Evolutionary conservation across 2,329 filamentous ascomycete species (phyloP).

Genomic region (Sporothrix brunneoviolacea): DNA sequence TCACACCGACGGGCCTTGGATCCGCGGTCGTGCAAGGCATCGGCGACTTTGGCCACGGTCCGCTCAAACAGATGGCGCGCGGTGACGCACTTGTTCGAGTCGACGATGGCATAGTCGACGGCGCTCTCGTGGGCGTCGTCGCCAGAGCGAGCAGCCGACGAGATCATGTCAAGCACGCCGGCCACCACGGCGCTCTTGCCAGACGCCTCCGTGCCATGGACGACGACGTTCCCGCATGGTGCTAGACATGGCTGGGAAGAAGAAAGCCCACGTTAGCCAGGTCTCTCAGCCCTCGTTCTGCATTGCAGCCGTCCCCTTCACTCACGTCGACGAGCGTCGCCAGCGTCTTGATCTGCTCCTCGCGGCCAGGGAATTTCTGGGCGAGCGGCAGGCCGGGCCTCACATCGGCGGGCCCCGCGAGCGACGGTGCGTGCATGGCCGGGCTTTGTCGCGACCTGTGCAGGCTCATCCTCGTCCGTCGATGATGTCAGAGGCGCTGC

Average conservation of each 20-base stretch:
- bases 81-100: constrained; percentile 70
- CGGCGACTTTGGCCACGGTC: constrained; percentile 53
- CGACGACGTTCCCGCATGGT: constrained; percentile 64
- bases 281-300: background rate
- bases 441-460: background rate
- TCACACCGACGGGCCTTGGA: constrained; percentile 60
- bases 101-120: constrained; percentile 55
- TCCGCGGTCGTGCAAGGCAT: constrained; percentile 42
- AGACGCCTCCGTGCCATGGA: constrained; percentile 80
- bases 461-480: too few species aligned
- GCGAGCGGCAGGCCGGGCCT: constrained; percentile 25
- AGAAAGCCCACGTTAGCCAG: background rate
- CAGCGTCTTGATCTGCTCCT: constrained; percentile 52
- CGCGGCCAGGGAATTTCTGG: constrained; percentile 49
- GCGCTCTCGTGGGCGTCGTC: constrained; percentile 41
- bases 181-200: constrained; percentile 72
- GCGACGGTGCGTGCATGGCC: background rate
- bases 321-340: constrained; percentile 47
- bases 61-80: constrained; percentile 70
- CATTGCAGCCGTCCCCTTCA: background rate
- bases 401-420: background rate
- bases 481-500: too few species aligned
- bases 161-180: constrained; percentile 49
- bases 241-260: constrained; percentile 55
- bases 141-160: constrained; percentile 24